Base-by-base conservation (phyloP, 2,329 filamentous ascomycete species). In the Calonectria pseudoturangicola region DNA sequence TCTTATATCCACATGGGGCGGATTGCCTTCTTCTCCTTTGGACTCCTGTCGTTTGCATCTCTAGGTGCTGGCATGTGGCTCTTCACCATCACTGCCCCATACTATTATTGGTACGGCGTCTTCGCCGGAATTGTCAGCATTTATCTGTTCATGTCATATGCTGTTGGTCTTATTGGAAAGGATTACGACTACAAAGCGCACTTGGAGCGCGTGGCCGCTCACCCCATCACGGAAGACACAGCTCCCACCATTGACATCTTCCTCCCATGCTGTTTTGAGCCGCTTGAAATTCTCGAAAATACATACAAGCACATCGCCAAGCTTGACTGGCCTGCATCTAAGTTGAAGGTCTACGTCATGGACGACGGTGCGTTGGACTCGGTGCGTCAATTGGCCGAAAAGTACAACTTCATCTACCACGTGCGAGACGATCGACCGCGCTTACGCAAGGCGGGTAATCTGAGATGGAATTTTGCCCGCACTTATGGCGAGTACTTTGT, bases 51-150 rank as follows among this genome's bases (percentile, higher is more conserved):
- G 10, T 48, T 47, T n/a, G 15, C 48, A 10, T 18, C 43, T 1
- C 60, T 64, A 3, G 39, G 41, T 2, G 60, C 60, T n/a, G 60
- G 60, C 2, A 64, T 64, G 43, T 64, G 60, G 60, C 60, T 64
- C 8, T 64, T 64, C 28, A 4, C 60, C 18, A 30, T 64, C 7
- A 47, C 41, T 15, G 39, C 60, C 1, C 39, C 43, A 10, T 33
- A 47, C 28, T 64, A 33, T 25, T 33, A 33, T 16, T 64, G 60
- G 60, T 64, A 48, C 18, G 60, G 25, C 5, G 7, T 48, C 27
- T 64, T 64, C 8, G 60, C 43, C 4, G 60, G 43, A 4, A 47
- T 64, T 8, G 2, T 48, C 10, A 27, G 8, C 27, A 45, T 64
- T 8, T 64, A 64, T 13, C 41, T 64, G 15, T 4, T 64, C 8